Evolutionary conservation across 257 asterid genomes (phyloP), one percentile per base, ranked within the genome.

Genomic region (Fraxinus pennsylvanica): DNA sequence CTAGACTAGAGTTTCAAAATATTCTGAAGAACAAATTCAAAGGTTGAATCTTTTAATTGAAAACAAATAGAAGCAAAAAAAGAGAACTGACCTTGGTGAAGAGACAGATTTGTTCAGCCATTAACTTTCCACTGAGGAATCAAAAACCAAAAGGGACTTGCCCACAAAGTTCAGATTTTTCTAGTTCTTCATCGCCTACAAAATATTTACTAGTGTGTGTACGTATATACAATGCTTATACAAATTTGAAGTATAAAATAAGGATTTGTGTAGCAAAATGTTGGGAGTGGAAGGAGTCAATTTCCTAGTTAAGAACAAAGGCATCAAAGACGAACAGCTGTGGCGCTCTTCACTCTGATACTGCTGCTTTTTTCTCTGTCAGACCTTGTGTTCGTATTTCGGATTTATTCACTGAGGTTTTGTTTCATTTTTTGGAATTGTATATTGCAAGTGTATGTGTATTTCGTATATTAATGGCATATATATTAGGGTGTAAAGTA

Each of bases 81-180:
- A 30, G 7, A 71, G 65, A 77, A 61, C 92, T 79, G 71, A 94
- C 98, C 97, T 94, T 92, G 52, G 92, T 81, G 88, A 92, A 85
- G 73, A 92, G 57, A 79, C 96, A 91, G 74, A 91, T 87, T 75
- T 86, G 94, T 81, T 91, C 98, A 35, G 93, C 97, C 97, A 92
- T 94, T 68, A 75, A 63, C 75, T 75, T 29, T 80, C 74, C 71
- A 74, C 72, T 81, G 38, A 80, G 74, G 59, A 27, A 78, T 77
- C 4, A 35, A 85, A 78, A 36, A 7, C 76, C 54, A 69, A 72
- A 80, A 77, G 84, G 86, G 75, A 36, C 57, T 79, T 77, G 57
- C 70, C 9, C 73, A 79, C 30, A 83, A 25, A 79, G 83, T 82
- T 85, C 88, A 88, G 76, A 78, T 45, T 79, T 72, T 77, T 76